A percentile compares a stretch with the other conserved stretches of the same genome.
phyloP scores from a whole-genome alignment of 1,139 yeast species.

The Maudiozyma humilis region DNA sequence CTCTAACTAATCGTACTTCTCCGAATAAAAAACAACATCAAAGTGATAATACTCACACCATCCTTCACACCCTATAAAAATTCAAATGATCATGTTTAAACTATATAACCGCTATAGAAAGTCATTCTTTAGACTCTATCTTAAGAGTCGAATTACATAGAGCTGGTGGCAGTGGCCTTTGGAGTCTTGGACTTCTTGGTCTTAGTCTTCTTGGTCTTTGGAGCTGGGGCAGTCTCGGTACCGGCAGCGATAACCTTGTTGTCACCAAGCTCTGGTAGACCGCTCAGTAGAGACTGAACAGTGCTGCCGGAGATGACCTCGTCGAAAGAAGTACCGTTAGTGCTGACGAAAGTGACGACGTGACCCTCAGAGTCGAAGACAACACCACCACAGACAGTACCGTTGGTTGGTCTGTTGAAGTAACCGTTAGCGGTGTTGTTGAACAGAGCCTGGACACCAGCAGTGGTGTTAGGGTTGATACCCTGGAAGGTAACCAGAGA shows the following conservation, averaged over 20 bases:
- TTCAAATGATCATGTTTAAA: too few species aligned
- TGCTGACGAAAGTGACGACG: slow-evolving; percentile 46
- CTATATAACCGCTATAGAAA: background rate
- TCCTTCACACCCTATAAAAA: too few species aligned
- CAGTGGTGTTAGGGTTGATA: background rate
- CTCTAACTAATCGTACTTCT: too few species aligned
- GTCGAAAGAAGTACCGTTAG: slow-evolving; percentile 45
- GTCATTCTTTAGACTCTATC: background rate
- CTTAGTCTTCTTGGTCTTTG: slow-evolving; percentile 1
- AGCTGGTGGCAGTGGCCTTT: background rate
- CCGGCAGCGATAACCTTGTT: background rate
- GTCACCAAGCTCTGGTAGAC: slow-evolving; percentile 6
- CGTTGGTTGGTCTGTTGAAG: slow-evolving; percentile 38
- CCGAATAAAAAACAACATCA: too few species aligned
- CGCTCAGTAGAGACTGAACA: slow-evolving; percentile 16
- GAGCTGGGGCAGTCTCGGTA: background rate
- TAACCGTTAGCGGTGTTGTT: slow-evolving; percentile 50
- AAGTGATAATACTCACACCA: too few species aligned
- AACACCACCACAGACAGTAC: slow-evolving; percentile 58
- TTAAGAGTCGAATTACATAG: too few species aligned
- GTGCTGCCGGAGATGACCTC: slow-evolving; percentile 19
- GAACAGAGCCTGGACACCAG: slow-evolving; percentile 40
- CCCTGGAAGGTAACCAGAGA: slow-evolving; percentile 68
- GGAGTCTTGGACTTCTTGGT: background rate
- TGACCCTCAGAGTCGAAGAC: slow-evolving; percentile 51